Percentiles rank a stretch among this genome's conserved stretches.
These are phyloP conservation scores for Podospora pseudocomata DNA, from an alignment of 495 filamentous ascomycete genomes.

Conservation along the genomic window DNA sequence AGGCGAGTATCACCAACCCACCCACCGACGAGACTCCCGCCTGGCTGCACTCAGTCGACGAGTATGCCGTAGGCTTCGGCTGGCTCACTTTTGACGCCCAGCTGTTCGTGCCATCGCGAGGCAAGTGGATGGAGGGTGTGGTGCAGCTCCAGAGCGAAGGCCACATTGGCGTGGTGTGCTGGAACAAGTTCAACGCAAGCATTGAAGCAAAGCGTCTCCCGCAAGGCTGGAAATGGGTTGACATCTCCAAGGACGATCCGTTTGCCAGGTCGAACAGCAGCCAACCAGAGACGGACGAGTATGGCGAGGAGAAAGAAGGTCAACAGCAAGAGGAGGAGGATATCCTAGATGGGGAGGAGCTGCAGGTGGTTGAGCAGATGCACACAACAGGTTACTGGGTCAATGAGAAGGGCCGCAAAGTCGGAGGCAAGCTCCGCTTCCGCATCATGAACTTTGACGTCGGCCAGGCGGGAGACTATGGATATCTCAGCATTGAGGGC, in stretches of 20 bases:
- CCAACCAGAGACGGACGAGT: not conserved
- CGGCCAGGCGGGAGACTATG: conserved; percentile 46
- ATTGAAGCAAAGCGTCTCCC: conserved; percentile 47
- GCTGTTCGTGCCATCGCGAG: conserved; percentile 43
- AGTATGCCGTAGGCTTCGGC: conserved; percentile 45
- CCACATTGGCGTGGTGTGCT: conserved; percentile 49
- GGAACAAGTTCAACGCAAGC: conserved; percentile 49
- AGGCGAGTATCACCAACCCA: conserved; percentile 28
- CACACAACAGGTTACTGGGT: conserved; percentile 51
- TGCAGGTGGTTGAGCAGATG: conserved; percentile 40
- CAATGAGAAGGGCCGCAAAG: conserved; percentile 33
- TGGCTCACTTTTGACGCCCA: conserved; percentile 47
- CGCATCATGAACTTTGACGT: conserved; percentile 51
- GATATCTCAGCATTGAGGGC: conserved; percentile 47
- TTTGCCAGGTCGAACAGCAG: conserved; percentile 8
- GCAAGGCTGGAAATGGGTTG: conserved; percentile 46
- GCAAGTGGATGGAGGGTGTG: conserved; percentile 48
- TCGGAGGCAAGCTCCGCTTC: conserved; percentile 44
- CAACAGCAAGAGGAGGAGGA: conserved; percentile 23
- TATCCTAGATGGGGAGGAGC: conserved; percentile 27
- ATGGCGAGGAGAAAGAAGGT: conserved; percentile 12
- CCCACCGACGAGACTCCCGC: conserved; percentile 40
- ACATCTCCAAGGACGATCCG: conserved; percentile 28
- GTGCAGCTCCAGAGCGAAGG: conserved; percentile 48
- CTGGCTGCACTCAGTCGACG: conserved; percentile 39